Conservation (phyloP, 768 basidiomycete species). For the Podaxis pistillaris region DNA sequence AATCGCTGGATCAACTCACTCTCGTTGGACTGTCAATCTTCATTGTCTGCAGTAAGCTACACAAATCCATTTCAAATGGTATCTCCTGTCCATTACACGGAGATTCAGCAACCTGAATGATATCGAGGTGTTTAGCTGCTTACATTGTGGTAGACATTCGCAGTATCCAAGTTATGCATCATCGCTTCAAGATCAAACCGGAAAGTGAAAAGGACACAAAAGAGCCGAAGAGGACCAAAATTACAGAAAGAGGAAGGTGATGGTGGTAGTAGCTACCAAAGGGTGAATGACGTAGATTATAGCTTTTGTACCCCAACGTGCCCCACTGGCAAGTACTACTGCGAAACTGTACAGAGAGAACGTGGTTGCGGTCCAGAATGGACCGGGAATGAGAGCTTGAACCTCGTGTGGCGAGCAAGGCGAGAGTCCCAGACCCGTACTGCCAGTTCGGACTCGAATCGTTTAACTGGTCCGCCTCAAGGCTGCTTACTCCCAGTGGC, state of each 20-base stretch:
- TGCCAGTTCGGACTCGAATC: background rate
- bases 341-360: background rate
- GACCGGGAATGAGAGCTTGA: background rate
- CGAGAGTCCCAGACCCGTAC: background rate
- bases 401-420: slow-evolving; percentile 1
- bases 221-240: background rate
- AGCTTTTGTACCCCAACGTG: slow-evolving; percentile 6
- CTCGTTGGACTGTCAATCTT: slow-evolving; percentile 36
- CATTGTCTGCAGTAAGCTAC: slow-evolving; percentile 51
- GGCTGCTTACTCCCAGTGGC: background rate
- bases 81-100: background rate
- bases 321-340: background rate
- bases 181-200: background rate
- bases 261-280: background rate
- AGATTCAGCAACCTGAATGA: background rate
- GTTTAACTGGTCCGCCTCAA: background rate
- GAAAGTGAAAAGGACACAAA: background rate
- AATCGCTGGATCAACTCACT: slow-evolving; percentile 22
- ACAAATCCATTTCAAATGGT: slow-evolving; percentile 45
- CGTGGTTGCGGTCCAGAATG: background rate
- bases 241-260: background rate
- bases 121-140: background rate
- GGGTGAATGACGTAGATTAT: background rate
- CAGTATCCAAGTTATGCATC: background rate
- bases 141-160: background rate